Conservation (phyloP, 495 filamentous ascomycete genomes). For the Xylaria scruposa region DNA sequence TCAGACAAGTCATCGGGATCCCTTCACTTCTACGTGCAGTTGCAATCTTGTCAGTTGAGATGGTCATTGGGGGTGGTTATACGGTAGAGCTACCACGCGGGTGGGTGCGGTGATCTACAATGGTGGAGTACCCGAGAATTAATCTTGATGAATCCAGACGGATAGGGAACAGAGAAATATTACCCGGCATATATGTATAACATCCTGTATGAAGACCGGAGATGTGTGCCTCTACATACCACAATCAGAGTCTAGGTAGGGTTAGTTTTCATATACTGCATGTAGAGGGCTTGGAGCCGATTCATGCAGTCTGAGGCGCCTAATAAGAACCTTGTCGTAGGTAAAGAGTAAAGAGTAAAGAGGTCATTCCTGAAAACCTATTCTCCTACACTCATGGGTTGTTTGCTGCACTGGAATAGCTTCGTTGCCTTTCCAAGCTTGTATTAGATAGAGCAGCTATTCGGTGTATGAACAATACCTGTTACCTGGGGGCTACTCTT, state of each 20-base stretch:
- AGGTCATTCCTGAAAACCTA: neutral
- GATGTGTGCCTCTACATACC: neutral
- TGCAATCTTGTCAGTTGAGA: slow-evolving; percentile 4
- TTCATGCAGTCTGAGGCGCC: slow-evolving; percentile 11
- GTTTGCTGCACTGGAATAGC: neutral
- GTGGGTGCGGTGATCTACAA: slow-evolving; percentile 19
- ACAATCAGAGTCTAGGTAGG: neutral
- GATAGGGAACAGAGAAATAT: slow-evolving; percentile 16
- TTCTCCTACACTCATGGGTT: neutral
- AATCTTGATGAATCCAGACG: slow-evolving; percentile 20
- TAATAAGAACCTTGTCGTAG: slow-evolving; percentile 26
- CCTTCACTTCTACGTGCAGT: slow-evolving; percentile 5
- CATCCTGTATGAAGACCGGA: slow-evolving; percentile 5
- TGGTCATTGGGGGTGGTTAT: slow-evolving; percentile 18
- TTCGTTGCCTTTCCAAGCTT: neutral
- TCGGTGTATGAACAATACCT: neutral
- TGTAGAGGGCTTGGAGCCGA: slow-evolving; percentile 6
- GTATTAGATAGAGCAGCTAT: neutral
- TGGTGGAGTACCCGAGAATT: slow-evolving; percentile 16
- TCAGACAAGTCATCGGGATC: neutral
- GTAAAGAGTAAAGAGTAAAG: too few relatives aligned
- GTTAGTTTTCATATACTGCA: neutral
- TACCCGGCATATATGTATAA: slow-evolving; percentile 26
- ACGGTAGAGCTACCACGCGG: slow-evolving; percentile 19
- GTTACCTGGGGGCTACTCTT: too few relatives aligned